Evolutionary conservation across 768 basidiomycete genomes (phyloP), one percentile per base, ranked within the genome.

Genomic region (Asterophora parasitica): DNA sequence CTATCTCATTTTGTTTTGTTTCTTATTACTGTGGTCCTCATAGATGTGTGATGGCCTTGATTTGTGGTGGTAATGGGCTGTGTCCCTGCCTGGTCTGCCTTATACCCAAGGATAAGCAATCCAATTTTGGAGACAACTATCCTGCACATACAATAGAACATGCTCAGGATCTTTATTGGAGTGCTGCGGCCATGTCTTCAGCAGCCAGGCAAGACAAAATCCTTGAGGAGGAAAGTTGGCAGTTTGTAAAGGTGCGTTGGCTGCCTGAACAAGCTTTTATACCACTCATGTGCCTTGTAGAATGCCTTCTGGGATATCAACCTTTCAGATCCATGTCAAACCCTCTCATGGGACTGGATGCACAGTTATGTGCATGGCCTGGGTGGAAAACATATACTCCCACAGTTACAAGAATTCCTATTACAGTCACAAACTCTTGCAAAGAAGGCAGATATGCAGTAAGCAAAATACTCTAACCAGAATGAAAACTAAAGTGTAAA

Each of bases 291-390:
- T 13, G 11, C 20, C 16, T 7, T 28, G 35, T 26, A 17, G 65
- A 67, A 63, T 51, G 53, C 58, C 0, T 69, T 69, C 28, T 69
- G 67, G 64, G 31, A 11, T 1, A 13, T 70, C 12, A n/a, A 6
- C 5, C 4, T 49, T 19, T 64, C 61, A 2, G 60, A 65, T 42
- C 61, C 59, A 4, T 44, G 65, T 39, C 15, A 16, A 0, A 59
- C 65, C 1, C 20, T 57, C 0, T 62, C 63, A 4, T 68, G 63
- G 23, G 63, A 70, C 42, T 43, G 43, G 0, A 45, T 69, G 1
- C 67, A 70, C 41, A 45, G 36, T 2, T 33, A 62, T 31, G 36
- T 54, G 16, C 23, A 20, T 5, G 68, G 68, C 4, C 12, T 64
- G 3, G 55, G 54, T 40, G 57, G 59, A 0, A 51, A 64, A 11